Evolutionary conservation across 2,329 filamentous ascomycete genomes (phyloP).

Genomic region (Diaporthe sp.): DNA sequence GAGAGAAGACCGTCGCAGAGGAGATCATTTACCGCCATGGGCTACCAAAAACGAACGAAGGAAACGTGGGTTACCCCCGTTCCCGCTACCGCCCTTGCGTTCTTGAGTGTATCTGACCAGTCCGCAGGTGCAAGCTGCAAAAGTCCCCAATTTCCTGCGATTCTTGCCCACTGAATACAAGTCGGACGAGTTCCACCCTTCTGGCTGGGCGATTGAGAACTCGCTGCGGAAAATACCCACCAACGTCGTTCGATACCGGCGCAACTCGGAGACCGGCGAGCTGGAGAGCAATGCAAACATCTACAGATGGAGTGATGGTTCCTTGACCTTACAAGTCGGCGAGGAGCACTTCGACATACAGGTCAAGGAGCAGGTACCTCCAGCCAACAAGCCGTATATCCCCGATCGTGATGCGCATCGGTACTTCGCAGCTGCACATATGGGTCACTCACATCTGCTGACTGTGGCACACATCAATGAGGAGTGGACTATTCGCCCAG

Average conservation of each 20-base stretch:
- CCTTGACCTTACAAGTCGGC: slow-evolving; percentile 79
- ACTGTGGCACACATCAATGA: slow-evolving; percentile 82
- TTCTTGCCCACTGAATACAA: slow-evolving; percentile 76
- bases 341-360: slow-evolving; percentile 81
- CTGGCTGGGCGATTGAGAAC: slow-evolving; percentile 64
- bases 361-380: slow-evolving; percentile 75
- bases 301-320: slow-evolving; percentile 83
- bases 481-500: slow-evolving; percentile 75
- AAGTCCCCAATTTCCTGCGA: slow-evolving; percentile 78
- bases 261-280: slow-evolving; percentile 71
- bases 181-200: slow-evolving; percentile 72
- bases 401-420: slow-evolving; percentile 78
- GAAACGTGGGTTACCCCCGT: slow-evolving; percentile 63
- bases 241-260: slow-evolving; percentile 76
- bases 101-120: slow-evolving; percentile 36
- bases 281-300: slow-evolving; percentile 81
- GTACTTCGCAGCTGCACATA: slow-evolving; percentile 78
- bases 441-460: slow-evolving; percentile 74
- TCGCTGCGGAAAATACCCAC: slow-evolving; percentile 66
- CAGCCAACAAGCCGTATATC: slow-evolving; percentile 68
- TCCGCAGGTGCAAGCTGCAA: slow-evolving; percentile 73
- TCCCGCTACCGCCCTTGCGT: background rate
- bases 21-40: slow-evolving; percentile 75
- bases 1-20: slow-evolving; percentile 69
- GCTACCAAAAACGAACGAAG: slow-evolving; percentile 76